Conservation (phyloP, 805 yeast genomes). For the Wilhelminamyces savonicus region DNA sequence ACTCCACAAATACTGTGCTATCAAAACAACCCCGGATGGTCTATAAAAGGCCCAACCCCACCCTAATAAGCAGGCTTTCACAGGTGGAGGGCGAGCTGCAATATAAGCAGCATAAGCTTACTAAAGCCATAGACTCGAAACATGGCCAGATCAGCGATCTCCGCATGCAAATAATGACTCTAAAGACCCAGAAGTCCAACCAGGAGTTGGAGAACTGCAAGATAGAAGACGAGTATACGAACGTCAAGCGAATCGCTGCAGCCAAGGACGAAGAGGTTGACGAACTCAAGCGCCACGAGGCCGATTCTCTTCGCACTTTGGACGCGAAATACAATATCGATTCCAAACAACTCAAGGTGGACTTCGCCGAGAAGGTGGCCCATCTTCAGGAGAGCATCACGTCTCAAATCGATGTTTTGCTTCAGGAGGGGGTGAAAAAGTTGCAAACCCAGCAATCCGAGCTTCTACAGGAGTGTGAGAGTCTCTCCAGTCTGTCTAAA, state of each 20-base stretch:
- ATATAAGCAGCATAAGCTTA: too few species aligned
- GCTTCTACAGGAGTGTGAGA: slow-evolving; percentile 8
- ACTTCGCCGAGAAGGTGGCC: slow-evolving; percentile 14
- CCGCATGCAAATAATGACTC: slow-evolving; percentile 13
- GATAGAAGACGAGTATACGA: slow-evolving; percentile 27
- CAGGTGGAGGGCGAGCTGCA: too few species aligned
- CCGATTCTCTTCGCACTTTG: slow-evolving; percentile 15
- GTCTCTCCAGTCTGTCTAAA: slow-evolving; percentile 7
- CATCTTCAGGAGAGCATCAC: slow-evolving; percentile 21
- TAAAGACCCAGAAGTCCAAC: slow-evolving; percentile 32
- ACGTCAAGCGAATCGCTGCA: slow-evolving; percentile 31
- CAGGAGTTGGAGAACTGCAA: slow-evolving; percentile 30
- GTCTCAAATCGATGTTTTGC: slow-evolving; percentile 30
- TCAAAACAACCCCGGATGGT: too few species aligned
- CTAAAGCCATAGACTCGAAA: too few species aligned
- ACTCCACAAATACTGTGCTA: too few species aligned
- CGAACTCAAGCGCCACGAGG: slow-evolving; percentile 18
- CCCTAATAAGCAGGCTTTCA: too few species aligned
- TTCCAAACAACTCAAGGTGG: slow-evolving; percentile 13
- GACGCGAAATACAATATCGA: slow-evolving; percentile 17
- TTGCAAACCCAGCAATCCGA: slow-evolving; percentile 10
- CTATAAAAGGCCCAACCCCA: too few species aligned
- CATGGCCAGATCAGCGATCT: not conserved
- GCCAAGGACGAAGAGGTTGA: slow-evolving; percentile 28
- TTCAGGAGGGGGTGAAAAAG: slow-evolving; percentile 25